Evolutionary conservation across 148 eudicot genomes (phyloP), one percentile per base, ranked within the genome.

Genomic region (Fagopyrum tataricum): DNA sequence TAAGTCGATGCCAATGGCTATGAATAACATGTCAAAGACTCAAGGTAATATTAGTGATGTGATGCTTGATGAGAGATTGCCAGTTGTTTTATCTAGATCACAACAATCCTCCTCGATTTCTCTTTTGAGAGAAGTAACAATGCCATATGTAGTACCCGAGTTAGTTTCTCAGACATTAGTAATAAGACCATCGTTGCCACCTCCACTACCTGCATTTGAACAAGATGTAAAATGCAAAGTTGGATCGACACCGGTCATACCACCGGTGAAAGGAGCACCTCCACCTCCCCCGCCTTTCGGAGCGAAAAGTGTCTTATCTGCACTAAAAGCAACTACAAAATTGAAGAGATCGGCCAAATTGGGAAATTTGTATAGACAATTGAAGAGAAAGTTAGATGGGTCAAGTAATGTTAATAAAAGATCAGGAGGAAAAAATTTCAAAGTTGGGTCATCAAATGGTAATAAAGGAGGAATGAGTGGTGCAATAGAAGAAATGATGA

Each of bases 301-400:
- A 8, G 67, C 24, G 0, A 59, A 59, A 59, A n/a, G 4, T 18
- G 67, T 31, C 67, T 59, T 59, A 18, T 11, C 26, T 31, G 21
- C 67, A n/a, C 11, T 31, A 59, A 59, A 59, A n/a, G n/a, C 67
- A 21, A 21, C 11, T 59, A 59, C 26, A 21, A 59, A 59, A 59
- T 18, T 59, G 67, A 59, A 59, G 67, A 59, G 67, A 59, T 59
- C 67, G 20, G 6, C 20, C 11, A 21, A 59, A n/a, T 59, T 59
- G 67, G 67, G 26, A 21, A 59, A 31, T 31, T 59, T 59, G 67
- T 59, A 59, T 59, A 21, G 67, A 5, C 67, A 31, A 18, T 31
- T 59, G 21, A 59, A 59, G 7, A 10, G 67, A 21, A 59, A 18
- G 67, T 21, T 59, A 59, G 67, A 59, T 18, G 67, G 21, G 31